Evolutionary conservation across 345 rosid species (phyloP), one percentile per base, ranked within the genome.

Genomic region (Cardiospermum halicacabum): DNA sequence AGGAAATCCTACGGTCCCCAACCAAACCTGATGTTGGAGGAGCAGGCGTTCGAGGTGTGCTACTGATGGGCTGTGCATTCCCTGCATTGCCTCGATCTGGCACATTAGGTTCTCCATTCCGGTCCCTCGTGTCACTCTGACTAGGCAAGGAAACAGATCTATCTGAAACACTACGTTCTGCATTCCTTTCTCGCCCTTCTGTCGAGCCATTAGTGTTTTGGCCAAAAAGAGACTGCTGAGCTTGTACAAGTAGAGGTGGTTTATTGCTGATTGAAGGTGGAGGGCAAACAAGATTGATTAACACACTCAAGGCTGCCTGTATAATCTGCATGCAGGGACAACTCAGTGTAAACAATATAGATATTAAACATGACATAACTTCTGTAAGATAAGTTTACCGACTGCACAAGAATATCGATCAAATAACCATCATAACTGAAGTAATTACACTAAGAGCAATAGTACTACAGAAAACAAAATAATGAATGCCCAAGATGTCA

Each of bases 181-280:
- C 69, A 69, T 75, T 77, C 74, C 78, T 77, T 24, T 79, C 84
- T 42, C 81, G 80, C 53, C 63, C 43, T 37, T 82, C 91, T 73
- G 62, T 53, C 30, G 65, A 69, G 67, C 64, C 72, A 70, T 69
- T 75, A 67, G 78, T 69, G 60, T 74, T 56, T 75, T 80, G 96
- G 43, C 70, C 79, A 59, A 84, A 61, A 56, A 64, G 72, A 63
- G 71, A 62, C 56, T 64, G 90, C 73, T 81, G 94, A 64, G 86
- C 80, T 74, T 77, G 92, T 25, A 77, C 72, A 71, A 71, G 74
- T 30, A 70, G 65, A 59, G 90, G 75, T 26, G 91, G 88, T 73
- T 83, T 94, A 58, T 88, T 88, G 82, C 96, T 94, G 67, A 94
- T 81, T 62, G 99, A 91, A 79, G 99, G 99, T 5, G 99, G 99